Base-by-base conservation (phyloP, 139 green algal genomes). In the Micractinium sp. region DNA sequence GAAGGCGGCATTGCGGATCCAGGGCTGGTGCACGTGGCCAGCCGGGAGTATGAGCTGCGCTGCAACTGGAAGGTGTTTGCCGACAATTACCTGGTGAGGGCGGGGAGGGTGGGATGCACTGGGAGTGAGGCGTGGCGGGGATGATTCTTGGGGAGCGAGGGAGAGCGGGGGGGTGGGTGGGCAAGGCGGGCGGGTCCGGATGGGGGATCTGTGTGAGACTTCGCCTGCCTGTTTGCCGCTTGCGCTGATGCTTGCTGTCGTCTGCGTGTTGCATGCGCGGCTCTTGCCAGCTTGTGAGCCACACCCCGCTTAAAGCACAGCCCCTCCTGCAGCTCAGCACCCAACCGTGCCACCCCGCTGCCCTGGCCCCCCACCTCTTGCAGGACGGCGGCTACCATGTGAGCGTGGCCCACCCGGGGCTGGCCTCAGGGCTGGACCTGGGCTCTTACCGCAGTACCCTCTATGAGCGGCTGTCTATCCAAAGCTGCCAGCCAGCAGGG, bases 51-150 rank as follows among this genome's bases (percentile, higher is more conserved):
- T 78, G 60, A 89, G 19, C 69, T 96, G 2, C 38, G 79, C 18
- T 96, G 93, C 91, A 96, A 96, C 79, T 96, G 94, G 94, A 96
- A 96, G 89, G 94, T 96, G 0, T 96, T 95, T 74, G 87, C 67
- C 22, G 94, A 96, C 85, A 96, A 96, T 84, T 96, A 96, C 75
- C 89, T 96, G 81, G 93, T 95, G 86, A 35, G 92, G 5, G 31
- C 20, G 29, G 7, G n/a, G 35, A 18, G 4, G n/a, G 60, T 25
- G 27, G 25, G 29, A 47, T 22, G 27, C 3, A n/a, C 38, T 35
- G 29, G 53, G 18, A 60, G 29, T 61, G 9, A 18, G 29, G n/a
- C 1, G 81, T 18, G 23, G 76, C 2, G 14, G 15, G 20, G 9
- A 16, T n/a, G 27, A 15, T 60, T 2, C 12, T 33, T 15, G 69